These are phyloP conservation scores for Globisporangium cederbergense DNA, from an alignment of 352 stramenopile species.

Conservation along the genomic window DNA sequence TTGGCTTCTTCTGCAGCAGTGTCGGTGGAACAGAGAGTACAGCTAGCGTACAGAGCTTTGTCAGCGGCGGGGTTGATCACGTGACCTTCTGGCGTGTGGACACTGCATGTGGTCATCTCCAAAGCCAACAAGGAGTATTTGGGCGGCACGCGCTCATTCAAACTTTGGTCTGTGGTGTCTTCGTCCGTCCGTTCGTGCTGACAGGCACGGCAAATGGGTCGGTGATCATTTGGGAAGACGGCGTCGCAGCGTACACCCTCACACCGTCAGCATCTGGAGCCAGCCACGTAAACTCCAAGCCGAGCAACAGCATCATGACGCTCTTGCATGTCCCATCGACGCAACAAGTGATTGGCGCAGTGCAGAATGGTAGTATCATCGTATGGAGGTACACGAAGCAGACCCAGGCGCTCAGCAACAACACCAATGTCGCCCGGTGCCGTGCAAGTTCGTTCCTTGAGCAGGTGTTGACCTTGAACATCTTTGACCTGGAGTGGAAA, in stretches of 20 bases:
- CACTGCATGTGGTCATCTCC: conserved; percentile 40
- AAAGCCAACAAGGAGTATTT: conserved; percentile 58
- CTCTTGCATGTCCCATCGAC: conserved; percentile 32
- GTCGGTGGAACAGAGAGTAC: background rate
- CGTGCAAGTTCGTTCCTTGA: conserved; percentile 34
- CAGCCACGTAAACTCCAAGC: background rate
- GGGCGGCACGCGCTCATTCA: conserved; percentile 56
- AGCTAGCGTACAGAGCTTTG: conserved; percentile 24
- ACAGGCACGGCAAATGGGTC: conserved; percentile 47
- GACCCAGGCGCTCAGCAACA: background rate
- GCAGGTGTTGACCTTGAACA: conserved; percentile 13
- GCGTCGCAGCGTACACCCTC: conserved; percentile 42
- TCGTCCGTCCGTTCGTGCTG: conserved; percentile 43
- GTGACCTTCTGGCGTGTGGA: conserved; percentile 63
- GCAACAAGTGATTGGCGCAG: conserved; percentile 39
- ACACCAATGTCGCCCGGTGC: conserved; percentile 12
- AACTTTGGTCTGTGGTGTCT: conserved; percentile 39
- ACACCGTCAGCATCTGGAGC: conserved; percentile 6
- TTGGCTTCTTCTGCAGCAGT: conserved; percentile 40
- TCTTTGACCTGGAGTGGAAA: conserved; percentile 20
- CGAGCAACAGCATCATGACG: conserved; percentile 26
- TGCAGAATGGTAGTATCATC: conserved; percentile 30
- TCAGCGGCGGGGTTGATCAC: conserved; percentile 69
- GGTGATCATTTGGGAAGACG: conserved; percentile 56
- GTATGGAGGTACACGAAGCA: conserved; percentile 32